These are phyloP conservation scores for Aspergillus tubingensis DNA, from an alignment of 2,329 filamentous ascomycete genomes.

Conservation along the genomic window DNA sequence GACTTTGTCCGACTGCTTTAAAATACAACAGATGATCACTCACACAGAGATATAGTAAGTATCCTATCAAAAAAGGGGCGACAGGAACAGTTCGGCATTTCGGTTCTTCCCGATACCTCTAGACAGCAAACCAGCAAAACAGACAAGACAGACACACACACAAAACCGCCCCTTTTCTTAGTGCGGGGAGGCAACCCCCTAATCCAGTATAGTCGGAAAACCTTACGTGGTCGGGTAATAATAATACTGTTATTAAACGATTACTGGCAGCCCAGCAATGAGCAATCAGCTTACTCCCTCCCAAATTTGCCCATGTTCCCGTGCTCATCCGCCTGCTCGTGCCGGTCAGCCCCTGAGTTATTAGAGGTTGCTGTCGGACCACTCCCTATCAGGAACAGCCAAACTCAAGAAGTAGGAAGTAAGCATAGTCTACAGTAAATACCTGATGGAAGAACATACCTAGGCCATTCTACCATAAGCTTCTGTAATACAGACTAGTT, in stretches of 20 bases:
- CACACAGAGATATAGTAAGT: not conserved
- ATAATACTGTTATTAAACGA: not conserved
- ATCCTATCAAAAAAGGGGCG: not conserved
- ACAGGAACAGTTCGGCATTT: not conserved
- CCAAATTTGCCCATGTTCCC: not conserved
- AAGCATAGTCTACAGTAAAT: not conserved
- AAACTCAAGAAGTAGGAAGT: not conserved
- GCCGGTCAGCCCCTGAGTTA: conserved; percentile 1
- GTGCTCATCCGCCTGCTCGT: not conserved
- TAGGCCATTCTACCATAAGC: not conserved
- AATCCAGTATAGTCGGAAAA: not conserved
- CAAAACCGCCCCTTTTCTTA: not conserved
- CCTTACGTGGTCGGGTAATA: conserved; percentile 5
- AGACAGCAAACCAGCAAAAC: not conserved
- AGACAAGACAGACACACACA: not conserved
- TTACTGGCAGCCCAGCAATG: not conserved
- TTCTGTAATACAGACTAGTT: not conserved
- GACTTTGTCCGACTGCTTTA: not conserved
- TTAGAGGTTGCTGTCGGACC: not conserved
- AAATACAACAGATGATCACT: not conserved
- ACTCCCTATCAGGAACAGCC: not conserved
- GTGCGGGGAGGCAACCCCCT: conserved; percentile 2
- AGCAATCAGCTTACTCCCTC: not conserved
- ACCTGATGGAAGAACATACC: not conserved
- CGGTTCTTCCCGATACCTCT: not conserved